These are phyloP conservation scores for Hordeum vulgare DNA, from an alignment of 176 grass and related monocot species.

Conservation along the genomic window MorexV3_pseudomolecules_assembly NC_058519.1:42415353-42415852, in stretches of 20 bases:
- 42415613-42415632: background rate
- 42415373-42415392: no score
- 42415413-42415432: no score
- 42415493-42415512: background rate
- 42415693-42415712: no score
- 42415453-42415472: background rate
- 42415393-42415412: no score
- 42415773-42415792: background rate
- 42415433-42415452: background rate
- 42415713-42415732: background rate
- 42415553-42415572: constrained; percentile 4
- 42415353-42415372: no score
- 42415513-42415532: background rate
- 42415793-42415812: background rate
- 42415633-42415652: background rate
- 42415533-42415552: background rate
- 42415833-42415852: no score
- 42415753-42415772: background rate
- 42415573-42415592: background rate
- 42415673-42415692: background rate
- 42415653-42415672: no score
- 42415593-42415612: no score
- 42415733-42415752: background rate
- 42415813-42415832: background rate
- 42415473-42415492: background rate